Conservation (phyloP, 2,329 filamentous ascomycete genomes). For the Decorospora gaudefroyi region DNA sequence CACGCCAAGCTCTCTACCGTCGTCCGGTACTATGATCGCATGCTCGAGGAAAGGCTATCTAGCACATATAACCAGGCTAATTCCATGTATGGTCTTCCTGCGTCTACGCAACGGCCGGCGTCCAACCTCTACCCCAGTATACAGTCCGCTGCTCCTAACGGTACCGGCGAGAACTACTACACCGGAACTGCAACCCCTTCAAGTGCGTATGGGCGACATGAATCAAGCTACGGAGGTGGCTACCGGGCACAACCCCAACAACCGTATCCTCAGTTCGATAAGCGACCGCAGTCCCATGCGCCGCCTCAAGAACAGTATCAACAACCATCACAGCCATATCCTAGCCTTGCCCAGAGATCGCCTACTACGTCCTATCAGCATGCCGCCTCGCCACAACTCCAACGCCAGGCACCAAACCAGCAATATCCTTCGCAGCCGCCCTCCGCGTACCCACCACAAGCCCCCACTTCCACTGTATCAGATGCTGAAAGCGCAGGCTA, state of each 20-base stretch:
- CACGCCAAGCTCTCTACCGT: constrained; percentile 96
- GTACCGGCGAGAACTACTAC: constrained; percentile 78
- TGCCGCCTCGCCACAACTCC: constrained; percentile 46
- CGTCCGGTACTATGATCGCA: constrained; percentile 94
- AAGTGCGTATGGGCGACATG: constrained; percentile 56
- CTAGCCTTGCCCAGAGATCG: constrained; percentile 37
- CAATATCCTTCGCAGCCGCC: constrained; percentile 42
- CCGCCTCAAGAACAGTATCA: constrained; percentile 41
- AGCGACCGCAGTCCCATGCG: constrained; percentile 37
- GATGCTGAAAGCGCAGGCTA: constrained; percentile 43
- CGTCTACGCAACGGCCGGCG: constrained; percentile 49
- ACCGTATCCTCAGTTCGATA: constrained; percentile 45
- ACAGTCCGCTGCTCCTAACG: constrained; percentile 34
- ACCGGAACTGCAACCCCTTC: constrained; percentile 63
- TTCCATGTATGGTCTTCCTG: constrained; percentile 49
- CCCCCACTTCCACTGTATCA: constrained; percentile 38
- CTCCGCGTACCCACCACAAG: constrained; percentile 42
- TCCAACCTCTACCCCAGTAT: constrained; percentile 73
- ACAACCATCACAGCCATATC: constrained; percentile 45
- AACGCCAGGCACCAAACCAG: constrained; percentile 41
- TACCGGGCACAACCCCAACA: constrained; percentile 45
- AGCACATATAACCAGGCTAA: constrained; percentile 85
- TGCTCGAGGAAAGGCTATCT: constrained; percentile 93
- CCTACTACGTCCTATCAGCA: constrained; percentile 36
- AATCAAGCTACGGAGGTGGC: constrained; percentile 58